Percentiles rank a stretch among this genome's conserved stretches.
These are phyloP conservation scores for Aegle marmelos DNA, from an alignment of 345 rosid species.

Conservation along the genomic window DNA sequence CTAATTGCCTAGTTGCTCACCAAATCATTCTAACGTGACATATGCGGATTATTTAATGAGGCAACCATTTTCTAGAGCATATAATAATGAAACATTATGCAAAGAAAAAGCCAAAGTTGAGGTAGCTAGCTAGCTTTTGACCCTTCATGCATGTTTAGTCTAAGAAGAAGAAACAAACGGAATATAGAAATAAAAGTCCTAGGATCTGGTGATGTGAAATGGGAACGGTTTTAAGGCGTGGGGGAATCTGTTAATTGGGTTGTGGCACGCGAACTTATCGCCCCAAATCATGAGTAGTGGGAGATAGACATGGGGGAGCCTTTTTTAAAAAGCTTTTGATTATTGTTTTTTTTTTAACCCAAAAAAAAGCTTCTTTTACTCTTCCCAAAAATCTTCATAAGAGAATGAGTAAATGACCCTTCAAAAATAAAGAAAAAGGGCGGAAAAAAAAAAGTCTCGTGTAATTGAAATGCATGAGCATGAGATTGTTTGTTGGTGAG, in stretches of 20 bases:
- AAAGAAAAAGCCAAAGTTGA: slow-evolving; percentile 8
- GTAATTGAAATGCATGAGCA: background rate
- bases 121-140: slow-evolving; percentile 28
- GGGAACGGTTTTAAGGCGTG: slow-evolving; percentile 44
- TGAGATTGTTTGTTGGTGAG: background rate
- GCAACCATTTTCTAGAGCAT: background rate
- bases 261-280: slow-evolving; percentile 61
- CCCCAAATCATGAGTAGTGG: slow-evolving; percentile 44
- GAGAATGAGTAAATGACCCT: slow-evolving; percentile 2
- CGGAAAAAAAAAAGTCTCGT: too few species aligned
- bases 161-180: background rate
- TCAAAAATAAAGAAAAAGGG: background rate
- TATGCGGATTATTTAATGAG: too few species aligned
- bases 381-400: slow-evolving; percentile 39
- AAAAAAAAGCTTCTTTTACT: slow-evolving; percentile 32
- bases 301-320: slow-evolving; percentile 4
- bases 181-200: slow-evolving; percentile 14
- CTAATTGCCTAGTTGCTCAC: too few species aligned
- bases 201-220: slow-evolving; percentile 40
- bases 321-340: slow-evolving; percentile 6
- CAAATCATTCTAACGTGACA: too few species aligned
- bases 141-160: slow-evolving; percentile 3
- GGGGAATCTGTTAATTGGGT: slow-evolving; percentile 40
- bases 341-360: too few species aligned
- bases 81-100: background rate